phyloP scores from a whole-genome alignment of 2,329 filamentous ascomycete genomes.

The Neoscytalidium dimidiatum region DNA sequence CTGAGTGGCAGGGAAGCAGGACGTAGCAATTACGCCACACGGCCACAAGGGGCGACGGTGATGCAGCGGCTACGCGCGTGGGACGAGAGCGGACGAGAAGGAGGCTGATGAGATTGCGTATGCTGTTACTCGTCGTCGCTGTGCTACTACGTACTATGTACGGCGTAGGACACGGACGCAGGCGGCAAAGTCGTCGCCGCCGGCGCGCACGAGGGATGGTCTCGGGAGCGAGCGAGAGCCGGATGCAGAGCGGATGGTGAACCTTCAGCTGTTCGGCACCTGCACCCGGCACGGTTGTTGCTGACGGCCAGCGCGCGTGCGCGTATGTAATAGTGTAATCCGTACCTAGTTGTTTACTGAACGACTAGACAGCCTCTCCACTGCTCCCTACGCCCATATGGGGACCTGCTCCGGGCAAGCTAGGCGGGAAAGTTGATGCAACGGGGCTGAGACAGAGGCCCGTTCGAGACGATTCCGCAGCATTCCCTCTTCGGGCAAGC shows the following conservation, averaged over 20 bases:
- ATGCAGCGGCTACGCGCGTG: not conserved
- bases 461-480: slow-evolving; percentile 14
- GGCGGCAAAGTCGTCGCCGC: too few species aligned
- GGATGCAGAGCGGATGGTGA: not conserved
- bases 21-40: slow-evolving; percentile 1
- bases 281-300: not conserved
- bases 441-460: slow-evolving; percentile 6
- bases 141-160: not conserved
- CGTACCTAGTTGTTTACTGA: slow-evolving; percentile 9
- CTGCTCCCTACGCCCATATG: not conserved
- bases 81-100: not conserved
- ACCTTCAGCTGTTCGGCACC: not conserved
- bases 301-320: not conserved
- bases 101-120: slow-evolving; percentile 12
- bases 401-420: not conserved
- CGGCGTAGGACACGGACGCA: not conserved
- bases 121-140: not conserved
- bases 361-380: not conserved
- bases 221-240: slow-evolving; percentile 11
- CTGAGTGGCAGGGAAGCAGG: not conserved
- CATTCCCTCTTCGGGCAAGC: not conserved
- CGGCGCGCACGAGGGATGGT: too few species aligned
- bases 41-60: not conserved
- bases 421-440: not conserved
- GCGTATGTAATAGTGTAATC: not conserved